Percentiles rank a stretch among this genome's conserved stretches.
phyloP scores from a whole-genome alignment of 2,329 filamentous ascomycete genomes.

The Pseudogymnoascus sp. region DNA sequence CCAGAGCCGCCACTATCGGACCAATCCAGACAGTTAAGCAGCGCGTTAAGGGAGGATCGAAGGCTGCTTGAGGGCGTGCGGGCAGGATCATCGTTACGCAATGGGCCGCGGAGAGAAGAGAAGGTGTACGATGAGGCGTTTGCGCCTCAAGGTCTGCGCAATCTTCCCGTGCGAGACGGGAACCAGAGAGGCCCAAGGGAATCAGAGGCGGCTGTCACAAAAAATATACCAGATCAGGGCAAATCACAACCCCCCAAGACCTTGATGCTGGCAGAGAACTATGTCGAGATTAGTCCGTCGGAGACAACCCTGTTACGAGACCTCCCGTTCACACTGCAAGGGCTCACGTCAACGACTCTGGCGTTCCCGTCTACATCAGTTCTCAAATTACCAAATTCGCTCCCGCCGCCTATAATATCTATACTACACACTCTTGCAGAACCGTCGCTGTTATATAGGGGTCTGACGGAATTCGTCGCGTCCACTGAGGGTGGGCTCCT shows the following conservation, averaged over 20 bases:
- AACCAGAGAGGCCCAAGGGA: constrained; percentile 27
- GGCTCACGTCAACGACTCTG: constrained; percentile 78
- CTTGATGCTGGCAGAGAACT: constrained; percentile 48
- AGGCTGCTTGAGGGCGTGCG: constrained; percentile 5
- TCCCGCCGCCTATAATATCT: constrained; percentile 78
- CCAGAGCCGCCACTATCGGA: not conserved
- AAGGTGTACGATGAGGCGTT: constrained; percentile 46
- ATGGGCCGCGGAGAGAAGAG: constrained; percentile 34
- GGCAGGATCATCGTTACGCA: constrained; percentile 26
- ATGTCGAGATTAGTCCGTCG: constrained; percentile 49
- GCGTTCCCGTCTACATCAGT: constrained; percentile 62
- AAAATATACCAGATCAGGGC: constrained; percentile 21
- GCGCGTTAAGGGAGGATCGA: constrained; percentile 18
- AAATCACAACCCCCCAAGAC: constrained; percentile 38
- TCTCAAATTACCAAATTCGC: constrained; percentile 66
- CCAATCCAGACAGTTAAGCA: constrained; percentile 10
- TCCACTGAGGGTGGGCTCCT: constrained; percentile 76
- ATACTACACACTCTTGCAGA: constrained; percentile 85
- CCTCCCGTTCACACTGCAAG: constrained; percentile 86
- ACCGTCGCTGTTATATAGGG: constrained; percentile 83
- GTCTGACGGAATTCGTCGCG: constrained; percentile 73
- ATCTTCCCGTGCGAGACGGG: constrained; percentile 25
- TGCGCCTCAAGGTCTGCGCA: constrained; percentile 41
- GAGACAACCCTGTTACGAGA: constrained; percentile 67
- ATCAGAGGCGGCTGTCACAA: constrained; percentile 24